Conservation (phyloP, 768 basidiomycete genomes). For the Kwoniella newhampshirensis region DNA sequence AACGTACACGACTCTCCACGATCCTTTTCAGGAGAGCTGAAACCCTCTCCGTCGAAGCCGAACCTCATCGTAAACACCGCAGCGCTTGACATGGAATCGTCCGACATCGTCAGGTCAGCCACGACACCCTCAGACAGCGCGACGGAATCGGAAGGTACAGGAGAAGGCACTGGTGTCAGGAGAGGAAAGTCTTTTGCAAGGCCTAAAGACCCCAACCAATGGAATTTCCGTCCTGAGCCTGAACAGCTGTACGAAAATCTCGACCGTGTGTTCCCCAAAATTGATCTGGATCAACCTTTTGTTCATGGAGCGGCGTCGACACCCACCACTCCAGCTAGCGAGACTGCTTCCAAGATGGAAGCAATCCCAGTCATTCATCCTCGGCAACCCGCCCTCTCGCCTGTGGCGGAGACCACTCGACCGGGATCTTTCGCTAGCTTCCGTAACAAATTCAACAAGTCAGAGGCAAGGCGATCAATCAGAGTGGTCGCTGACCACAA, state of each 20-base stretch:
- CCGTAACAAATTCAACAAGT: constrained; percentile 43
- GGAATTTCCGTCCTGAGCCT: constrained; percentile 85
- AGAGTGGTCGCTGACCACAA: constrained; percentile 68
- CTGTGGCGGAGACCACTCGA: background rate
- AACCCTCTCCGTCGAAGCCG: constrained; percentile 36
- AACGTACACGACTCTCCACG: background rate
- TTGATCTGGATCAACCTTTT: constrained; percentile 93
- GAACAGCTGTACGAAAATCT: constrained; percentile 91
- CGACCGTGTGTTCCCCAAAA: constrained; percentile 91
- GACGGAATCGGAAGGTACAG: constrained; percentile 34
- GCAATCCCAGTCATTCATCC: constrained; percentile 20
- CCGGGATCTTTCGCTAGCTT: constrained; percentile 4
- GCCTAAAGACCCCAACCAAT: constrained; percentile 64
- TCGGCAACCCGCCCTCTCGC: background rate
- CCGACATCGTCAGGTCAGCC: constrained; percentile 8
- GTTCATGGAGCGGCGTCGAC: constrained; percentile 66
- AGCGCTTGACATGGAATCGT: background rate
- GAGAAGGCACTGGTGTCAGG: constrained; percentile 27
- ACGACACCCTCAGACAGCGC: constrained; percentile 36
- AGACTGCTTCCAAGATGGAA: constrained; percentile 22
- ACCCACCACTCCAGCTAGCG: constrained; percentile 37
- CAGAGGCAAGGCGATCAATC: constrained; percentile 68
- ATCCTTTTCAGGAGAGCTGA: constrained; percentile 13
- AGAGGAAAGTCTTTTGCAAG: constrained; percentile 64
- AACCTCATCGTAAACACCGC: constrained; percentile 34